Conservation (phyloP, 305 asterid genomes). For the Fraxinus baroniana region DNA sequence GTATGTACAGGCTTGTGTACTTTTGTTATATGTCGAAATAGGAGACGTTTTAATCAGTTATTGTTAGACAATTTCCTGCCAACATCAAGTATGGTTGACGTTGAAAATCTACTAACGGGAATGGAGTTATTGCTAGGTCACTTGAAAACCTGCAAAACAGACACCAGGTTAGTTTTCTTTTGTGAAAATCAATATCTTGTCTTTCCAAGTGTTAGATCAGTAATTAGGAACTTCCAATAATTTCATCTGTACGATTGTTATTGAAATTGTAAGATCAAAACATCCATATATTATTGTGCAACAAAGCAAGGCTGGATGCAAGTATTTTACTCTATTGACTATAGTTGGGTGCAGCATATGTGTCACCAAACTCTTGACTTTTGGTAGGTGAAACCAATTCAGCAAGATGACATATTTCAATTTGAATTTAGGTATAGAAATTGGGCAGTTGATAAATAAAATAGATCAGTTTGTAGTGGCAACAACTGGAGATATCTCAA, state of each 20-base stretch:
- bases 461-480: slow-evolving; percentile 17
- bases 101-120: not conserved
- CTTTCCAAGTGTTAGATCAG: not conserved
- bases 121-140: not conserved
- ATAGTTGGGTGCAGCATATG: not conserved
- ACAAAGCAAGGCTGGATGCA: not conserved
- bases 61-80: not conserved
- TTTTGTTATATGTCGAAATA: too few relatives aligned
- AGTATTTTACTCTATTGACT: not conserved
- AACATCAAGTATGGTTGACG: not conserved
- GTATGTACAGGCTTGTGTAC: not conserved
- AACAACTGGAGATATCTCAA: slow-evolving; percentile 12
- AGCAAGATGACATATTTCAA: not conserved
- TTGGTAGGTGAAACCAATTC: slow-evolving; percentile 24
- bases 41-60: not conserved
- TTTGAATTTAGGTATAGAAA: not conserved
- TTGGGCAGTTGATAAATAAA: slow-evolving; percentile 18
- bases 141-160: not conserved
- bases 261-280: not conserved
- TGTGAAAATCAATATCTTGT: not conserved
- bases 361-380: slow-evolving; percentile 1
- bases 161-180: not conserved
- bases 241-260: not conserved
- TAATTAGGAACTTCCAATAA: not conserved
- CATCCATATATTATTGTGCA: not conserved